phyloP scores from a whole-genome alignment of 441 rosid genomes.

The Corymbia citriodora region DNA sequence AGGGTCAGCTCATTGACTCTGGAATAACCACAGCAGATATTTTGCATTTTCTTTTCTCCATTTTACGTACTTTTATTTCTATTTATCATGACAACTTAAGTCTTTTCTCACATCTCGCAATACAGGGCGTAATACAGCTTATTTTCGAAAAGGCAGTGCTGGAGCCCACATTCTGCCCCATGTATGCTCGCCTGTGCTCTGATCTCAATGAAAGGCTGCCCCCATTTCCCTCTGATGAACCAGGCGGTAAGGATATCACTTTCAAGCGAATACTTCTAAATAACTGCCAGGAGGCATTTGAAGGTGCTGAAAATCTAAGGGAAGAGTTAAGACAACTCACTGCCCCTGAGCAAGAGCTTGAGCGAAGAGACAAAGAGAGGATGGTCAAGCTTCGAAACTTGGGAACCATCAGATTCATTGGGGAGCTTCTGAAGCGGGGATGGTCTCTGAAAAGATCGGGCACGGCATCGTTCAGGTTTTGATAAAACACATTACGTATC shows the following conservation, averaged over 20 bases:
- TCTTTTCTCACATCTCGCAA: background rate
- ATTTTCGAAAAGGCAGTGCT: conserved; percentile 7
- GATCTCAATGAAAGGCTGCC: conserved; percentile 5
- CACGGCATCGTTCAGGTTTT: conserved; percentile 9
- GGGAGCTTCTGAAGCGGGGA: conserved; percentile 9
- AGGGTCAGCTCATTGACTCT: conserved; percentile 10
- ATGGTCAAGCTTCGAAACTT: conserved; percentile 1
- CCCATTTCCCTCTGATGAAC: conserved; percentile 5
- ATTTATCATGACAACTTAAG: background rate
- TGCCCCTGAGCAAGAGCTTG: conserved; percentile 5
- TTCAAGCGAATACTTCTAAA: conserved; percentile 5
- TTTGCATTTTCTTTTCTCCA: background rate
- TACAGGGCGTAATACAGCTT: conserved; percentile 3
- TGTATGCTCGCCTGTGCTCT: conserved; percentile 9
- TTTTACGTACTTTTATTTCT: background rate
- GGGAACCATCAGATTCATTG: conserved; percentile 5
- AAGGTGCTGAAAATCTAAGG: conserved; percentile 6
- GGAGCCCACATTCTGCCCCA: conserved; percentile 15
- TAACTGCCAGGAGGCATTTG: conserved; percentile 15
- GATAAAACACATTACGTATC: background rate
- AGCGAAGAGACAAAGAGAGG: conserved; percentile 2
- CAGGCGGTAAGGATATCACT: background rate
- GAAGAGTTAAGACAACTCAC: conserved; percentile 2
- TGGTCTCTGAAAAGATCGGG: background rate
- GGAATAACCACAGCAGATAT: conserved; percentile 10